Evolutionary conservation across 1,284 basidiomycete genomes (phyloP), one percentile per base, ranked within the genome.

Genomic region (Ustilago vetiveriae): DNA sequence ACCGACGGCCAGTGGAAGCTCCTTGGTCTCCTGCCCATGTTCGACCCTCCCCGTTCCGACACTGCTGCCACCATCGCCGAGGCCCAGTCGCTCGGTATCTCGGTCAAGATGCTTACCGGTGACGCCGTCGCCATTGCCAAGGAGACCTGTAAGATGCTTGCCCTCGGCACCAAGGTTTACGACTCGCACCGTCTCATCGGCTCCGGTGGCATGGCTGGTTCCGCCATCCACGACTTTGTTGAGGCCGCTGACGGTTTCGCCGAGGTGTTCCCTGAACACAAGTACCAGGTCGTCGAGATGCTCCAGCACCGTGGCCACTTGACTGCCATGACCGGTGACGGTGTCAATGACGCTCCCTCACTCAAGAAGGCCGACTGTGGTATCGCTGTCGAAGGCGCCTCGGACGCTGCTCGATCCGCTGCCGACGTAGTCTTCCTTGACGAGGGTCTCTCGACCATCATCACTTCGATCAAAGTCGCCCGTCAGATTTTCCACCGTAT

Each of bases 401-500:
- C 84, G 39, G 85, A 85, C 62, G 85, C 85, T 56, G 85, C 85
- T 41, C 84, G 84, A 35, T 82, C 82, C 21, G 85, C 85, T 55
- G 85, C 85, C 69, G 85, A 85, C 70, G 84, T 85, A 63, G 86
- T 86, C 47, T 87, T 87, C 83, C 82, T 86, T 80, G 83, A 84
- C 72, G 84, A 84, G 68, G 83, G 83, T 78, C 73, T 84, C 40
- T 83, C 82, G 37, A 84, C 84, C 52, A 85, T 85, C 69, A 86
- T 87, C 74, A 86, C 85, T 40, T 83, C 85, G 59, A 86, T 87
- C 82, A 86, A 87, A 81, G 85, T 86, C 21, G 85, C 86, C 21
- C 84, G 86, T 53, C 85, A 86, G 78, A 87, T 87, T 70, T 87
- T 87, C 83, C 86, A 87, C 77, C 84, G 86, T 51, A 86, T 86